Base-by-base conservation (phyloP, 2,329 filamentous ascomycete species). In the Juglanconis sp. region DNA sequence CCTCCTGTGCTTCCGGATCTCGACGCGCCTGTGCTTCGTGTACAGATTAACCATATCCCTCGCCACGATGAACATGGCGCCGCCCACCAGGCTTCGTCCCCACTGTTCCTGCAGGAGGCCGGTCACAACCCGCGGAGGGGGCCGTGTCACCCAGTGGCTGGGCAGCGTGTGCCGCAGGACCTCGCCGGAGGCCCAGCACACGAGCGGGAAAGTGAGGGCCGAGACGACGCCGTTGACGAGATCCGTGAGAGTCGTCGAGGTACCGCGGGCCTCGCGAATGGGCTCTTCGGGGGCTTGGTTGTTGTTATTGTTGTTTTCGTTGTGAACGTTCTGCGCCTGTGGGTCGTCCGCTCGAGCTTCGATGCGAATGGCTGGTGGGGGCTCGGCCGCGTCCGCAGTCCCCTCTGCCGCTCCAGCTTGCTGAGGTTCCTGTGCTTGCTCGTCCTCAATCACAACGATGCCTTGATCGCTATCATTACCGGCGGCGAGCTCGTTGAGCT, bases 21-120 rank as follows among this genome's bases (percentile, higher is more conserved):
- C 78, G 11, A 84, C 85, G 63, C 79, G 80, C 63, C 84, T 78
- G 71, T 86, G 87, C 74, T 88, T 89, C 65, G 81, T 79, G 68
- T 87, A 89, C 31, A 90, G 72, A 60, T 78, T 76, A 54, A 88
- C 75, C 3, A 78, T 79, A 67, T 90, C 87, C 72, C 94, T 95
- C 56, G 96, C 73, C 9, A 96, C 87, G 15, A 98, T 87, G 68
- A 94, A 96, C 24, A 96, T 76, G 70, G 91, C 95, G 0, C 95
- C 95, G 1, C 95, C 95, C 1, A 95, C 82, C 3, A 99, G 79
- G 68, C 91, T 97, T 59, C 95, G 82, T 1, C 92, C 95, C 92
- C 95, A 98, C 61, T 88, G 86, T 66, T 90, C 85, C 69, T 95
- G 90, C 36, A 99, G 73, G 32, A 98, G 78, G 0, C 90, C 88